Evolutionary conservation across 148 eudicot genomes (phyloP).

Genomic region (Dysphania ambrosioides): DNA sequence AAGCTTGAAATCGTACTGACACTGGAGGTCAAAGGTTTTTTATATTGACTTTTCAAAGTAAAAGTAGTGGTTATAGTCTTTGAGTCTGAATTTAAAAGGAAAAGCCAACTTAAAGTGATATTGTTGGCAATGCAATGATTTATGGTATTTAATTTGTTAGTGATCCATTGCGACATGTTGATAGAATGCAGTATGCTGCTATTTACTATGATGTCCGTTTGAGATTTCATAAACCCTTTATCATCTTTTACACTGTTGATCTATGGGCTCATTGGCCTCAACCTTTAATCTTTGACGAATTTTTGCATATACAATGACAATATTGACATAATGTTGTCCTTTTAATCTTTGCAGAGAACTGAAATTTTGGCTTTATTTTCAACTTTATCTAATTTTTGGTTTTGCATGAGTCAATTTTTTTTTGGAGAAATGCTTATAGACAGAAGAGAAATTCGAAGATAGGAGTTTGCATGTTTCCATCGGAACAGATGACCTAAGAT

Average conservation of each 20-base stretch:
- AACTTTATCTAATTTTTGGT: neutral
- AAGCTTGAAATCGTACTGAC: neutral
- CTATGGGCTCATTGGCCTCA: too few species aligned
- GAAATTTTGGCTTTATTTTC: neutral
- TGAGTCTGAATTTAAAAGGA: neutral
- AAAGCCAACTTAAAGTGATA: neutral
- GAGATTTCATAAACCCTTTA: neutral
- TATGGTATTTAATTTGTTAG: neutral
- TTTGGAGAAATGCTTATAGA: neutral
- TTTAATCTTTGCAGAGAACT: neutral
- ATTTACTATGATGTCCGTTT: neutral
- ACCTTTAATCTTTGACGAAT: neutral
- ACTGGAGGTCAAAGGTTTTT: neutral
- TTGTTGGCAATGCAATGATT: conserved; percentile 1
- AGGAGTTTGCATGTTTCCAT: neutral
- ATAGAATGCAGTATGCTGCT: neutral
- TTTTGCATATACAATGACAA: neutral
- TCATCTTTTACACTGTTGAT: neutral
- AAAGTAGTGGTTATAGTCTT: neutral
- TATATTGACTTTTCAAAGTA: neutral
- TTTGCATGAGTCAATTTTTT: neutral
- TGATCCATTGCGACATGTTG: neutral
- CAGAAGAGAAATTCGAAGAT: neutral
- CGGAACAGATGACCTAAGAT: too few species aligned
- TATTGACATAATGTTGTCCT: neutral